phyloP scores from a whole-genome alignment of 2,329 filamentous ascomycete genomes.

The Blastomyces silverae region DNA sequence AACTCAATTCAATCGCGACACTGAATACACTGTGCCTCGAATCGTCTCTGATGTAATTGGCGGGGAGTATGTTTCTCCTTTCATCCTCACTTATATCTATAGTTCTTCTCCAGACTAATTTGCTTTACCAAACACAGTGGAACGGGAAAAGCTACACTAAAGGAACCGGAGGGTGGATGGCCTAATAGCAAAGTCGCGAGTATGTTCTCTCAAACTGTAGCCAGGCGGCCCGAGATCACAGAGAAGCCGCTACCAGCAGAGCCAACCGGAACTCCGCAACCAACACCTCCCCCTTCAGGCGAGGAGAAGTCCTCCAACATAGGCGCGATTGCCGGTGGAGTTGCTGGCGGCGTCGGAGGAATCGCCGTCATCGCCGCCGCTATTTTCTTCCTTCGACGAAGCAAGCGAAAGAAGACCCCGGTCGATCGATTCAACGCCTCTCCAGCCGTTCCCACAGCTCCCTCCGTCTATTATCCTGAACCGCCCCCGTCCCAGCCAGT shows the following conservation, averaged over 20 bases:
- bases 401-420: conserved; percentile 1
- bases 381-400: conserved; percentile 12
- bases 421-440: not conserved
- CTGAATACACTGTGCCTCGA: conserved; percentile 7
- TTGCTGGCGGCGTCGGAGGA: conserved; percentile 21
- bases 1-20: conserved; percentile 10
- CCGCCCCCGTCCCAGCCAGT: not conserved
- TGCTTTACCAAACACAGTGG: not conserved
- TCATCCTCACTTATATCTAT: not conserved
- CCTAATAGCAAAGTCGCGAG: not conserved
- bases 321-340: conserved; percentile 25
- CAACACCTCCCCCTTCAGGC: not conserved
- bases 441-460: conserved; percentile 3
- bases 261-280: not conserved
- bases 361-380: conserved; percentile 12
- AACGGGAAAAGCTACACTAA: conserved; percentile 15
- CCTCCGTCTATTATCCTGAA: not conserved
- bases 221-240: not conserved
- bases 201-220: conserved; percentile 13
- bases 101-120: conserved; percentile 1
- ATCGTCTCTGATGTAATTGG: conserved; percentile 12
- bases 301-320: conserved; percentile 15
- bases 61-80: conserved; percentile 11
- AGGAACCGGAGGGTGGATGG: conserved; percentile 11
- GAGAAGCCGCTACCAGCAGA: not conserved